Base-by-base conservation (phyloP, 441 rosid genomes). In the Populus hybrid region DNA sequence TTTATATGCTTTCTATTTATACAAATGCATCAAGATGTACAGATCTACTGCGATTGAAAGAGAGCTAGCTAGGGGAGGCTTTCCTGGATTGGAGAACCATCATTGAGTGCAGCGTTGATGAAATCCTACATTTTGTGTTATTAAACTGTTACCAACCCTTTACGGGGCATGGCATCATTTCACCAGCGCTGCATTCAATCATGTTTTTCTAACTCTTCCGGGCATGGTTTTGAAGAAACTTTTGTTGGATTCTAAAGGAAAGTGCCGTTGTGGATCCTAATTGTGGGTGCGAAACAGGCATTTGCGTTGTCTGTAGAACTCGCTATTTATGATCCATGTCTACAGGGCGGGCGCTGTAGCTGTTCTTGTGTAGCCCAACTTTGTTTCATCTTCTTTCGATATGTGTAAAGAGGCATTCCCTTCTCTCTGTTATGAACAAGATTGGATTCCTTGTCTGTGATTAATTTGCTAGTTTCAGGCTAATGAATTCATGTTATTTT, bases 91-190 rank as follows among this genome's bases (percentile, higher is more conserved):
- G 81, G 71, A 83, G 86, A 87, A 84, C 76, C 87, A 79, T 90
- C 87, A 87, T 90, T 87, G 91, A 90, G 93, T 90, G 93, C 91
- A 88, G 90, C 91, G 90, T 90, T 87, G 91, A 87, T 87, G 89
- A 85, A 80, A 38, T 73, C n/a, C 35, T 20, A 4, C n/a, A 21
- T 34, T 16, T 5, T 11, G 10, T 14, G 10, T 24, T 18, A 6
- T 5, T 16, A 36, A 20, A 57, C 10, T 12, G 24, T 26, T 3
- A 14, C 57, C 30, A 4, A 0, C 16, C 20, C 23, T 4, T 16
- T 30, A 30, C 3, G 32, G 34, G 34, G 34, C 34, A 32, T 32
- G 34, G 34, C 34, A 32, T 77, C 50, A 69, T 53, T 86, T 85
- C 86, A 34, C 24, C 87, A 21, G 76, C 87, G 81, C 88, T 85